Conservation (phyloP, 495 filamentous ascomycete genomes). For the Aspergillus ostianus region DNA sequence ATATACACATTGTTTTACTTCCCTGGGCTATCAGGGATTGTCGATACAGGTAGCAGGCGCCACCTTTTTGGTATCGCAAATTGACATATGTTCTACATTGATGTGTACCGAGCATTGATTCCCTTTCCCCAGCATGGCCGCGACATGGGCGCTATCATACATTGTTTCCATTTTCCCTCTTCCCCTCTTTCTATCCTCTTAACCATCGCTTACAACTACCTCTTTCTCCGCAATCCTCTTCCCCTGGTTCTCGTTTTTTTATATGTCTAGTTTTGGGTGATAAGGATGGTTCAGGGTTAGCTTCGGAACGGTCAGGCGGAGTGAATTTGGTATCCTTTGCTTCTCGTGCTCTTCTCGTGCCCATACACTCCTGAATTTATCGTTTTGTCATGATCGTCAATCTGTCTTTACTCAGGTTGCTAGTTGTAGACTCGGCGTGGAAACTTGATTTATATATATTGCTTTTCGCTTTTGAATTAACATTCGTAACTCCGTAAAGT, state of each 20-base stretch:
- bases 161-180: slow-evolving; percentile 1
- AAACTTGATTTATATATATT: slow-evolving; percentile 1
- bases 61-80: slow-evolving; percentile 25
- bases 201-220: slow-evolving; percentile 8
- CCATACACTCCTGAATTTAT: background rate
- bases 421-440: slow-evolving; percentile 1
- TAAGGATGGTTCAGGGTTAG: slow-evolving; percentile 8
- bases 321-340: slow-evolving; percentile 1
- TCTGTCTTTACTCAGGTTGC: background rate
- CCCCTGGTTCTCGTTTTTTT: slow-evolving; percentile 8
- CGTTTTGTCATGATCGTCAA: background rate
- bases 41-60: slow-evolving; percentile 36
- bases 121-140: slow-evolving; percentile 14
- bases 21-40: slow-evolving; percentile 11
- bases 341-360: background rate
- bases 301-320: slow-evolving; percentile 6
- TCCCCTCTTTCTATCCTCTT: slow-evolving; percentile 4
- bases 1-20: slow-evolving; percentile 21
- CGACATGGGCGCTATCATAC: slow-evolving; percentile 3
- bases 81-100: slow-evolving; percentile 18
- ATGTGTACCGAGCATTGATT: slow-evolving; percentile 12
- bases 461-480: background rate
- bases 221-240: background rate
- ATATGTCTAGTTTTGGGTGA: slow-evolving; percentile 9
- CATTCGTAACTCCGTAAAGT: no score